These are phyloP conservation scores for Pelargonium australe DNA, from an alignment of 441 rosid genomes.

Conservation along the genomic window DNA sequence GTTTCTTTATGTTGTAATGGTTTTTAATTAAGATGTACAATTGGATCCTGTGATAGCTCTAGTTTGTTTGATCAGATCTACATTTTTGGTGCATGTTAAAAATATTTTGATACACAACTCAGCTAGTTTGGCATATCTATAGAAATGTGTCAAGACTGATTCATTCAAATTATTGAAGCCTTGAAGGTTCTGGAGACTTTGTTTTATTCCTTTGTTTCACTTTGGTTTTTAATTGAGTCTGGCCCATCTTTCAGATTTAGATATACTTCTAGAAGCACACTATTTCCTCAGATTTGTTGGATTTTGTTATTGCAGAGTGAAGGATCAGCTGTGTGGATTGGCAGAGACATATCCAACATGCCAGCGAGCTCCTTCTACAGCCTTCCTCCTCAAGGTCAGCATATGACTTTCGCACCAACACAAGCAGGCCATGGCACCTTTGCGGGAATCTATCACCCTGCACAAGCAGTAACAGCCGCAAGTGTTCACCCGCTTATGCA, in stretches of 20 bases:
- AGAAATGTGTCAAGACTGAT: background rate
- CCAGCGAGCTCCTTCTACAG: conserved; percentile 71
- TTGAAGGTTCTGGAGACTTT: too few species aligned
- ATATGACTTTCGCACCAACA: conserved; percentile 63
- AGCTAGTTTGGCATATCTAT: background rate
- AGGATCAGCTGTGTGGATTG: conserved; percentile 83
- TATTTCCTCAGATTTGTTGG: background rate
- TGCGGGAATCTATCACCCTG: conserved; percentile 66
- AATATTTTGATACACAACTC: too few species aligned
- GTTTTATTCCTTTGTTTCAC: too few species aligned
- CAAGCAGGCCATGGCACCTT: conserved; percentile 69
- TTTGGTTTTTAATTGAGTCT: too few species aligned
- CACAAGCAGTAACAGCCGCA: conserved; percentile 66
- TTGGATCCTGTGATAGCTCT: background rate
- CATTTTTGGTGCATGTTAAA: background rate
- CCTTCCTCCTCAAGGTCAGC: conserved; percentile 83
- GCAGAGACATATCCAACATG: conserved; percentile 63
- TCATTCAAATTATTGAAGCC: background rate
- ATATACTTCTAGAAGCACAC: conserved; percentile 6
- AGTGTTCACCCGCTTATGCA: conserved; percentile 70
- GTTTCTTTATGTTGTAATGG: background rate
- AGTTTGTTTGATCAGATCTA: background rate
- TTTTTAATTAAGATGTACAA: background rate
- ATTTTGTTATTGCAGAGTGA: conserved; percentile 51
- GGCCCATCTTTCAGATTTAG: too few species aligned